Evolutionary conservation across 257 asterid species (phyloP).

Genomic region (Solanum infundibuliforme): DNA sequence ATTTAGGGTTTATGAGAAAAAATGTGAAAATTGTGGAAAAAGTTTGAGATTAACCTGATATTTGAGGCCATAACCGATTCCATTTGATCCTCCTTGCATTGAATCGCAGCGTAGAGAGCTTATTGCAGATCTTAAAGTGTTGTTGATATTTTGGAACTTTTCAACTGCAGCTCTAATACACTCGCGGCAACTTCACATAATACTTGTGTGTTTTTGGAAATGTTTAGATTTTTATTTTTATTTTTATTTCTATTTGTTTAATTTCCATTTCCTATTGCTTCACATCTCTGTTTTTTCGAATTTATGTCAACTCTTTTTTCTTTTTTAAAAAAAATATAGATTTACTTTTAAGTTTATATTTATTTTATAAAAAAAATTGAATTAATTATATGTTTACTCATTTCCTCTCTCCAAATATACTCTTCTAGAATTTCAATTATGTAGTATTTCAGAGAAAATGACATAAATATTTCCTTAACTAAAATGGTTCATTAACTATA

Average conservation of each 20-base stretch:
- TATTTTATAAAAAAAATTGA: neutral
- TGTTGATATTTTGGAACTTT: neutral
- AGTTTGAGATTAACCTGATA: conserved; percentile 47
- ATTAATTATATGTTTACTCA: neutral
- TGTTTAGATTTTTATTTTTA: neutral
- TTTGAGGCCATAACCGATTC: conserved; percentile 92
- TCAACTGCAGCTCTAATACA: neutral
- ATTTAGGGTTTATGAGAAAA: neutral
- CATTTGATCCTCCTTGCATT: conserved; percentile 85
- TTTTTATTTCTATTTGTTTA: neutral
- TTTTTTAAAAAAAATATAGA: too few relatives aligned
- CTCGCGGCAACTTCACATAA: neutral
- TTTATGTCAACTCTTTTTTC: neutral
- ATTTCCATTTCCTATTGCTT: neutral
- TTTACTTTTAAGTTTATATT: neutral
- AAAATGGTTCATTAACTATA: too few relatives aligned
- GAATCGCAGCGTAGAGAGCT: neutral
- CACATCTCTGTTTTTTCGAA: neutral
- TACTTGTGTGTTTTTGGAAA: neutral
- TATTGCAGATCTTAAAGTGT: neutral
- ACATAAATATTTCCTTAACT: too few relatives aligned
- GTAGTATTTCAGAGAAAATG: neutral
- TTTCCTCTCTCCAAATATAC: neutral
- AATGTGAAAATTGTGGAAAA: neutral
- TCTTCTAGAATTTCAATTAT: neutral